phyloP scores from a whole-genome alignment of 331 rosid genomes.

The Pyrus hybrid region DNA sequence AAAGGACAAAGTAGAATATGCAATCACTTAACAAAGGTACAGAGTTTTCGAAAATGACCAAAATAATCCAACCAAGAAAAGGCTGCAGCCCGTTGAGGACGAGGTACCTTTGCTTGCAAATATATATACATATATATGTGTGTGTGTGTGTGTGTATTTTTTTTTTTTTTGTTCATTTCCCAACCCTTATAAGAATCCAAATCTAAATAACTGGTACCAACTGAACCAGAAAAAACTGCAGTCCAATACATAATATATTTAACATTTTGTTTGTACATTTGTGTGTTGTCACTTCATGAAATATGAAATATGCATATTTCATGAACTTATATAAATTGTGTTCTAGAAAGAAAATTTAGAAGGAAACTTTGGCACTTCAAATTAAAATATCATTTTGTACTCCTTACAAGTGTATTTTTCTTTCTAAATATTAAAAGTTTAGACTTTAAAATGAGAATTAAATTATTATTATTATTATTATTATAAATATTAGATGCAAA shows the following conservation, averaged over 20 bases:
- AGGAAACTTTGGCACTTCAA: too few relatives aligned
- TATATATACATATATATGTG: not conserved
- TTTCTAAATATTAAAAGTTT: too few relatives aligned
- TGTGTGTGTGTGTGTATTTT: too few relatives aligned
- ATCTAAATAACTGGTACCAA: not conserved
- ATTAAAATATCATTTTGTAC: too few relatives aligned
- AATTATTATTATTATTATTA: not conserved
- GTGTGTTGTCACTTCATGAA: conserved; percentile 1
- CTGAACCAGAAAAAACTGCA: conserved; percentile 1
- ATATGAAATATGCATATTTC: not conserved
- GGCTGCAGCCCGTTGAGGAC: conserved; percentile 26
- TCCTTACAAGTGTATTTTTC: too few relatives aligned
- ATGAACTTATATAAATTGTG: not conserved
- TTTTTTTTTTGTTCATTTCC: not conserved
- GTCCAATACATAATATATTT: not conserved
- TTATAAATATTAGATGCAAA: conserved; percentile 10
- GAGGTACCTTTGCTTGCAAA: conserved; percentile 22
- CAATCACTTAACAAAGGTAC: conserved; percentile 21
- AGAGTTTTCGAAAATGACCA: conserved; percentile 49
- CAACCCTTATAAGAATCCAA: not conserved
- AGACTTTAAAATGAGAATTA: too few relatives aligned
- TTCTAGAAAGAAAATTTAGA: not conserved
- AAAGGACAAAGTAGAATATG: conserved; percentile 23
- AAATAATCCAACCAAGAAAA: conserved; percentile 38
- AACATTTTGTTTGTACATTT: not conserved